Evolutionary conservation across 306 rosid species (phyloP).

Genomic region (Morella rubra): DNA sequence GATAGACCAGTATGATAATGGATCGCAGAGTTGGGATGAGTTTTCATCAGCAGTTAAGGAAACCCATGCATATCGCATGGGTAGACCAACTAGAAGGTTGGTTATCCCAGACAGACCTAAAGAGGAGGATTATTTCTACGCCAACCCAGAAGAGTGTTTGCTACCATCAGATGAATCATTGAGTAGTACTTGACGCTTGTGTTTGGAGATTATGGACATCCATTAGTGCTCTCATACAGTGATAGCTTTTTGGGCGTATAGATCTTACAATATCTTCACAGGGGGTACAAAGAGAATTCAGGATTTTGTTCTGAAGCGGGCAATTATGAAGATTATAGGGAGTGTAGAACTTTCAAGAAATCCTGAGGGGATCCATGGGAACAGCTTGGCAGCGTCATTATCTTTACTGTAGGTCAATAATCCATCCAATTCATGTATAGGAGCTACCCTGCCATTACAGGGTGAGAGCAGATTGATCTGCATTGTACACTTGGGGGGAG

Average conservation of each 20-base stretch:
- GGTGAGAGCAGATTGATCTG: conserved; percentile 62
- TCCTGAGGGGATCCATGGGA: conserved; percentile 39
- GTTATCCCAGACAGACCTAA: conserved; percentile 80
- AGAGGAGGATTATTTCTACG: conserved; percentile 93
- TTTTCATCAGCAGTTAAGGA: conserved; percentile 81
- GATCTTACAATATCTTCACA: conserved; percentile 39
- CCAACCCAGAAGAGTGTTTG: conserved; percentile 92
- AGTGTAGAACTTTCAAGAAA: conserved; percentile 35
- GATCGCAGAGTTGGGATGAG: conserved; percentile 65
- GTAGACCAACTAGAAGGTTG: conserved; percentile 64
- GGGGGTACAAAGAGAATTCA: conserved; percentile 35
- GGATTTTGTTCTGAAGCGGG: conserved; percentile 40
- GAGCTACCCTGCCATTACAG: conserved; percentile 83
- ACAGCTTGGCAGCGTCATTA: conserved; percentile 40
- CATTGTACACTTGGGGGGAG: conserved; percentile 51
- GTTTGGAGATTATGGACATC: conserved; percentile 34
- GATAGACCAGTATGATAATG: conserved; percentile 69
- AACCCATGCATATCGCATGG: conserved; percentile 82
- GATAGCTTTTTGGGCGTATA: conserved; percentile 46
- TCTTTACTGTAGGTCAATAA: conserved; percentile 60
- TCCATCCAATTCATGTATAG: conserved; percentile 83
- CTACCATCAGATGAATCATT: conserved; percentile 46
- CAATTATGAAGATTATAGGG: conserved; percentile 36
- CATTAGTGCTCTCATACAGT: conserved; percentile 42
- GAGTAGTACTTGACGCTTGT: conserved; percentile 53